These are phyloP conservation scores for Carallia brachiata DNA, from an alignment of 345 rosid genomes.

Conservation along the genomic window DNA sequence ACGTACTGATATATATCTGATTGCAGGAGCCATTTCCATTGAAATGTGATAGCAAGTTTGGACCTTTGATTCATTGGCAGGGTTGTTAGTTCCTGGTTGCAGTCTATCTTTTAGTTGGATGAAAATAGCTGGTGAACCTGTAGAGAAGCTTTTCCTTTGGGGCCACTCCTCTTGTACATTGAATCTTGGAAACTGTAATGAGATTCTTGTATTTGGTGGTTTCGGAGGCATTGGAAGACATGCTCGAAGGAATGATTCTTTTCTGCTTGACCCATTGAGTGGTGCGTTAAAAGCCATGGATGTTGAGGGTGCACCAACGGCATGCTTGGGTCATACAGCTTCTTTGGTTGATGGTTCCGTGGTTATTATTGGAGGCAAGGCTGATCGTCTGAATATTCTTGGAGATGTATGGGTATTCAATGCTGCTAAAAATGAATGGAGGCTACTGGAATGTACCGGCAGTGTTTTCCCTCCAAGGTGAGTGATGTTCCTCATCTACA, in stretches of 20 bases:
- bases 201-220: constrained; percentile 76
- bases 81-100: constrained; percentile 37
- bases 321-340: constrained; percentile 82
- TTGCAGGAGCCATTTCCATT: constrained; percentile 58
- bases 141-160: constrained; percentile 85
- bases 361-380: constrained; percentile 85
- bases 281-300: constrained; percentile 46
- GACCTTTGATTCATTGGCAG: constrained; percentile 79
- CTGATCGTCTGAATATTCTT: constrained; percentile 67
- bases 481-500: constrained; percentile 30
- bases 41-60: constrained; percentile 63
- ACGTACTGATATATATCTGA: constrained; percentile 37
- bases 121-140: constrained; percentile 51
- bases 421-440: constrained; percentile 53
- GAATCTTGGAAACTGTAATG: constrained; percentile 22
- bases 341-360: constrained; percentile 59
- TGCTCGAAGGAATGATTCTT: constrained; percentile 70
- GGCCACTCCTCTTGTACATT: constrained; percentile 72
- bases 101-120: constrained; percentile 40
- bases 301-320: constrained; percentile 50
- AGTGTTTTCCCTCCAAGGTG: constrained; percentile 68
- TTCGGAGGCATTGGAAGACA: constrained; percentile 94
- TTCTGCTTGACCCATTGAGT: constrained; percentile 55
- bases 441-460: constrained; percentile 48
- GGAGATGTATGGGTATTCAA: constrained; percentile 75